These are phyloP conservation scores for Nothophytophthora sp. DNA, from an alignment of 352 stramenopile genomes.

Conservation along the genomic window DNA sequence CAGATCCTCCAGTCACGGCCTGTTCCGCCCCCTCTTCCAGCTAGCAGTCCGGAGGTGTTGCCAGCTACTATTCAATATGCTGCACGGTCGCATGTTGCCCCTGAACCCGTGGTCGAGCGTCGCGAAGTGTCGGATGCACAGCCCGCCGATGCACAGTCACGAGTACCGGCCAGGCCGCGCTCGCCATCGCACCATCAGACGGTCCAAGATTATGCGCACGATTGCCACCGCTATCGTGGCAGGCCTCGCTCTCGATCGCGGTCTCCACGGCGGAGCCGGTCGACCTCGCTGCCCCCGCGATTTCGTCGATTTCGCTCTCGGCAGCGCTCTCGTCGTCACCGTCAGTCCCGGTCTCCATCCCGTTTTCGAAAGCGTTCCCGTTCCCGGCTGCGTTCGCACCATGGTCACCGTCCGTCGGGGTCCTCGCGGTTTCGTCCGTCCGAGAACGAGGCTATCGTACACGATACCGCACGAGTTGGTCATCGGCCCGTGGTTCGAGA, in stretches of 20 bases:
- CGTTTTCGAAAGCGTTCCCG: background rate
- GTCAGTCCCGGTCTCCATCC: background rate
- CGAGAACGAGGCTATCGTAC: background rate
- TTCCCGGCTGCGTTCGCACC: background rate
- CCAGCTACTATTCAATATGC: too few species aligned
- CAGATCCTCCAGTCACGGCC: too few species aligned
- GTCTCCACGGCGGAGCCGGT: background rate
- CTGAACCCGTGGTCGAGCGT: too few species aligned
- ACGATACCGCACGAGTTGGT: background rate
- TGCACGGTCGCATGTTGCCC: too few species aligned
- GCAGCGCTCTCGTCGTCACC: background rate
- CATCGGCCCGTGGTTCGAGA: background rate
- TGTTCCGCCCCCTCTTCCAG: too few species aligned
- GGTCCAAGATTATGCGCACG: too few species aligned
- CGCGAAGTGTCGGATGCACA: too few species aligned
- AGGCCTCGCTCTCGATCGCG: background rate
- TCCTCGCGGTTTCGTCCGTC: constrained; percentile 3
- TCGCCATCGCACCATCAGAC: too few species aligned
- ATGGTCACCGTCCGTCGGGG: background rate
- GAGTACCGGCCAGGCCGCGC: too few species aligned
- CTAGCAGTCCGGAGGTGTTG: too few species aligned
- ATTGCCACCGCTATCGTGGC: background rate
- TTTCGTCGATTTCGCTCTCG: background rate
- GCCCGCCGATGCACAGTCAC: too few species aligned
- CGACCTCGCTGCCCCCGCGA: background rate